Percentiles rank a stretch among this genome's conserved stretches.
Evolutionary conservation across 177 flowering plant genomes (phyloP).

Genomic region (Vitis hybrid): DNA sequence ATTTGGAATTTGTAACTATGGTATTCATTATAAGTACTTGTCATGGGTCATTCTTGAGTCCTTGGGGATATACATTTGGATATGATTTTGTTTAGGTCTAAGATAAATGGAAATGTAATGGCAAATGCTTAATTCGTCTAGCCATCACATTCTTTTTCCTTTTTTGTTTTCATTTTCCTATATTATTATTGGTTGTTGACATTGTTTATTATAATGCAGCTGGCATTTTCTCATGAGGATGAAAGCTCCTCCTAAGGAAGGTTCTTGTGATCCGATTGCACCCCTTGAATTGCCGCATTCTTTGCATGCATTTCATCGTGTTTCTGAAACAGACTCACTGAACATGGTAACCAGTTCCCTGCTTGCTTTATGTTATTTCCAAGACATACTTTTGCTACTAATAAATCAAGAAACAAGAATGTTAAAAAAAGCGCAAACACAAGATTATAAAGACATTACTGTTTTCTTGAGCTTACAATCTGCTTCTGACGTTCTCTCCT

Average conservation of each 20-base stretch:
- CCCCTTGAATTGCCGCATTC: constrained; percentile 95
- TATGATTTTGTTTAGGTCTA: no score
- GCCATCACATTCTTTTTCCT: neutral
- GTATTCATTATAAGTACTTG: no score
- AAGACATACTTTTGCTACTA: neutral
- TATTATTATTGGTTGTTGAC: neutral
- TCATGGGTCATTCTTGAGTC: no score
- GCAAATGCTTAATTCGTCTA: neutral
- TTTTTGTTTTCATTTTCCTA: neutral
- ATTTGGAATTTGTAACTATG: no score
- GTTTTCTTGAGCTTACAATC: no score
- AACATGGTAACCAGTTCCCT: constrained; percentile 50
- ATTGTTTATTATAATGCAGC: constrained; percentile 32
- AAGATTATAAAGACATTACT: no score
- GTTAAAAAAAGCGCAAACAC: no score
- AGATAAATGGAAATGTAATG: no score
- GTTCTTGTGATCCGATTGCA: constrained; percentile 84
- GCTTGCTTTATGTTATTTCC: neutral
- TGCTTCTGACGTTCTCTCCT: no score
- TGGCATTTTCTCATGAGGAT: constrained; percentile 99
- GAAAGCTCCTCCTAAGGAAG: constrained; percentile 58
- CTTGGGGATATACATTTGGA: no score
- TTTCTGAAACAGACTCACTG: constrained; percentile 58
- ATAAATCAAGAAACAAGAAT: no score
- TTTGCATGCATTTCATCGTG: constrained; percentile 87